A percentile compares a stretch with the other conserved stretches of the same genome.
phyloP scores from a whole-genome alignment of 768 basidiomycete species.

The Tulasnella calospora region DNA sequence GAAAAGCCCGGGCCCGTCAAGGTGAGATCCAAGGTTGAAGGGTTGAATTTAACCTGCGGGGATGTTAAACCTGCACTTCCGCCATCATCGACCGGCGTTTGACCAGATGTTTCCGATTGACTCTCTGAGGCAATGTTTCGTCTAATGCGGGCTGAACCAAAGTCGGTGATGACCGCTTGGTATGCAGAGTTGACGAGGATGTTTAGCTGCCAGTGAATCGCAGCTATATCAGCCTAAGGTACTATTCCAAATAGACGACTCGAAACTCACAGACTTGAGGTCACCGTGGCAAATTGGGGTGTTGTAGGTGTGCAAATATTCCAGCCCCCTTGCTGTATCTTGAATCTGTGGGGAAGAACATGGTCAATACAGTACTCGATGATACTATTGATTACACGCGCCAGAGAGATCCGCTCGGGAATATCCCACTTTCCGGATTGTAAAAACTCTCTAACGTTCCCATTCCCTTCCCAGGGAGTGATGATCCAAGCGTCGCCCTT shows the following conservation, averaged over 20 bases:
- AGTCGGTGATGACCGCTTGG: no score
- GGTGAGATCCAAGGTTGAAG: no score
- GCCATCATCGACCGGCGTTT: no score
- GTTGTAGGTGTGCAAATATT: not conserved
- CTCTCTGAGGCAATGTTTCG: no score
- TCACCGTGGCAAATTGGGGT: not conserved
- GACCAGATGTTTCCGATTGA: no score
- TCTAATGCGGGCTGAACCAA: no score
- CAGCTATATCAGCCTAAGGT: no score
- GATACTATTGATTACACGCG: not conserved
- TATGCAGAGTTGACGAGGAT: no score
- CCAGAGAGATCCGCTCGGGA: not conserved
- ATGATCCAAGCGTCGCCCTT: not conserved
- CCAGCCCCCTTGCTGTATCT: not conserved
- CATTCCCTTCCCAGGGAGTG: not conserved
- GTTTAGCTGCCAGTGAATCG: no score
- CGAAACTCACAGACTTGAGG: not conserved
- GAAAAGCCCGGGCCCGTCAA: no score
- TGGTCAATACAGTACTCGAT: not conserved
- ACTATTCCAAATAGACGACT: not conserved
- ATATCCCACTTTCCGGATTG: not conserved
- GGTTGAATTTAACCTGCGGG: no score
- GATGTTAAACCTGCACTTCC: no score
- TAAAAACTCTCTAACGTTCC: not conserved
- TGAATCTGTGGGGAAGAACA: not conserved